These are phyloP conservation scores for Trichoderma pleuroti DNA, from an alignment of 2,329 filamentous ascomycete species.

Conservation along the genomic window DNA sequence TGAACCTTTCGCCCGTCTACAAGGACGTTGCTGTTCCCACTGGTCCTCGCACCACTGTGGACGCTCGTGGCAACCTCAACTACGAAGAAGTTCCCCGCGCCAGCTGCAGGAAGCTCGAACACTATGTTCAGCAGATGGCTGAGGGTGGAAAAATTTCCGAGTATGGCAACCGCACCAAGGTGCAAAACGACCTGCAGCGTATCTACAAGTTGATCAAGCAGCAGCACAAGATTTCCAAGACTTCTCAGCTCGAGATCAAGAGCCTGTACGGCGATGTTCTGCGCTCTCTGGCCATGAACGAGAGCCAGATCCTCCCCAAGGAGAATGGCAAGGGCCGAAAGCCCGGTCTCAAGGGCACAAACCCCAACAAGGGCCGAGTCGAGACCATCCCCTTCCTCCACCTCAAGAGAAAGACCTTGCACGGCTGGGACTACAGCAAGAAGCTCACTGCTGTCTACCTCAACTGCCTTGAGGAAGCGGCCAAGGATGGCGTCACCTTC, in stretches of 20 bases:
- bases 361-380: conserved; percentile 77
- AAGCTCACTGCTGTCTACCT: conserved; percentile 92
- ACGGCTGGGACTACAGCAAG: conserved; percentile 99
- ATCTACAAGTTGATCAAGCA: conserved; percentile 99
- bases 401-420: conserved; percentile 86
- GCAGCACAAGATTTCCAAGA: conserved; percentile 96
- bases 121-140: conserved; percentile 98
- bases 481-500: conserved; percentile 83
- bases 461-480: conserved; percentile 85
- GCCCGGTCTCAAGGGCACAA: conserved; percentile 48
- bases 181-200: conserved; percentile 88
- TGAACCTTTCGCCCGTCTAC: conserved; percentile 80
- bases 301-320: conserved; percentile 91
- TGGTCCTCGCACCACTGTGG: conserved; percentile 86
- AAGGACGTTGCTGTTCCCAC: conserved; percentile 95
- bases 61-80: conserved; percentile 85
- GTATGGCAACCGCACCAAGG: conserved; percentile 96
- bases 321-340: conserved; percentile 70
- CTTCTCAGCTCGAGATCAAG: conserved; percentile 95
- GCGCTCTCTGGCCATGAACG: conserved; percentile 93
- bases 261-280: conserved; percentile 90
- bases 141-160: conserved; percentile 98
- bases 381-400: conserved; percentile 98
- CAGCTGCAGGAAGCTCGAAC: conserved; percentile 93
- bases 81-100: conserved; percentile 84